Conservation (phyloP, 2,329 filamentous ascomycete species). For the Neocucurbitaria cava region DNA sequence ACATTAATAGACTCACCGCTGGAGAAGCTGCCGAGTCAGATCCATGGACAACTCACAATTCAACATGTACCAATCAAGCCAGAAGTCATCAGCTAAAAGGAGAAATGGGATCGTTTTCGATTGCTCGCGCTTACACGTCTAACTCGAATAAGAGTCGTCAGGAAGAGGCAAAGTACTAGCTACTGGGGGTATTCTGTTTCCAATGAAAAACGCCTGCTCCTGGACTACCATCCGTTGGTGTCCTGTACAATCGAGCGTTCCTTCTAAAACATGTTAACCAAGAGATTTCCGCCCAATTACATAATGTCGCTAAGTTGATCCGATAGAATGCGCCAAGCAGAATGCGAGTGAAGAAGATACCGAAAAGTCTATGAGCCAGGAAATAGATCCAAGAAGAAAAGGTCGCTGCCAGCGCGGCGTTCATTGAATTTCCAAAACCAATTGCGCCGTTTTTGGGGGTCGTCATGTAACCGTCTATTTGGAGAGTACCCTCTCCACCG, state of each 20-base stretch:
- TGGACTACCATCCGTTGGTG: conserved; percentile 24
- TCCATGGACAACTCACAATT: neutral
- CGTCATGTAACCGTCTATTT: conserved; percentile 33
- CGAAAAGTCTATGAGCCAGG: conserved; percentile 14
- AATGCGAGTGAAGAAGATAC: conserved; percentile 11
- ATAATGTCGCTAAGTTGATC: conserved; percentile 14
- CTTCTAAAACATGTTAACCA: conserved; percentile 24
- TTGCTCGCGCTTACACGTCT: neutral
- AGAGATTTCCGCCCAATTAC: conserved; percentile 16
- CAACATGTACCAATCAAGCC: neutral
- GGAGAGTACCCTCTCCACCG: conserved; percentile 36
- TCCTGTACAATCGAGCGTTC: conserved; percentile 19
- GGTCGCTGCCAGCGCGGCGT: conserved; percentile 22
- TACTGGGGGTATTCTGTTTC: conserved; percentile 34
- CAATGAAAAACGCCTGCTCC: conserved; percentile 35
- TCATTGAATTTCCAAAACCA: conserved; percentile 10
- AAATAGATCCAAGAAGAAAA: conserved; percentile 10
- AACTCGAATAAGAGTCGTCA: neutral
- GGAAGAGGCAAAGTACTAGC: conserved; percentile 14
- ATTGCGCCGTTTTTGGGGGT: conserved; percentile 20
- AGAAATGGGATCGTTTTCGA: neutral
- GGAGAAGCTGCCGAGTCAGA: neutral
- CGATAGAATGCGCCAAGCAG: conserved; percentile 18
- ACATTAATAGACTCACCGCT: neutral
- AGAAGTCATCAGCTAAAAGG: too few relatives aligned